These are phyloP conservation scores for Copromyces sp. DNA, from an alignment of 495 filamentous ascomycete species.

Conservation along the genomic window DNA sequence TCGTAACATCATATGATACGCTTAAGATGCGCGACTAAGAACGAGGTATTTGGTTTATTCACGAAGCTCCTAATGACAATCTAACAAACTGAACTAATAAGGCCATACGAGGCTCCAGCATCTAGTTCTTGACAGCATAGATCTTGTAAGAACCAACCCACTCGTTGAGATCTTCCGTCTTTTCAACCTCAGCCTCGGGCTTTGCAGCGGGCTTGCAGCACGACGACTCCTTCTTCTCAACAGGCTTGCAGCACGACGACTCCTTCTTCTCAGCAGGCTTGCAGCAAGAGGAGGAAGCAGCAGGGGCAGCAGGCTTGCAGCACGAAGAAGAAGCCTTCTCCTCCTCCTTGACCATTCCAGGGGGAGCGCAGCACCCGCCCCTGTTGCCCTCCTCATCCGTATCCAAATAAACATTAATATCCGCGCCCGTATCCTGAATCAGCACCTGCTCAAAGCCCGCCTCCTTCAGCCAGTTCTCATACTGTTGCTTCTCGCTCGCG, in stretches of 20 bases:
- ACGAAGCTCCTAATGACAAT: no score
- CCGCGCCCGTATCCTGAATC: slow-evolving; percentile 34
- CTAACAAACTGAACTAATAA: background rate
- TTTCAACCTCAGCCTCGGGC: background rate
- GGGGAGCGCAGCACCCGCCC: slow-evolving; percentile 4
- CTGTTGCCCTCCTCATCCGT: slow-evolving; percentile 14
- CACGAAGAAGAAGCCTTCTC: background rate
- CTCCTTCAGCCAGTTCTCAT: slow-evolving; percentile 43
- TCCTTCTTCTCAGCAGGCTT: background rate
- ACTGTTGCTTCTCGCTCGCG: slow-evolving; percentile 43
- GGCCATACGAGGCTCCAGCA: background rate
- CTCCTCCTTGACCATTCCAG: background rate
- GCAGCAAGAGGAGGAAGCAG: slow-evolving; percentile 1
- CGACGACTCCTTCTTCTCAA: background rate
- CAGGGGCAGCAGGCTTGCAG: slow-evolving; percentile 2
- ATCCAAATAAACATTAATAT: slow-evolving; percentile 50
- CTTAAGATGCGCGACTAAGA: background rate
- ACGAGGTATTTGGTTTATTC: no score
- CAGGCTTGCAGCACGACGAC: slow-evolving; percentile 3
- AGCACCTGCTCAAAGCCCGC: slow-evolving; percentile 37
- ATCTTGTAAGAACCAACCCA: slow-evolving; percentile 40
- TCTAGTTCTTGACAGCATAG: slow-evolving; percentile 29
- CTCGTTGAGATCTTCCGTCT: slow-evolving; percentile 35
- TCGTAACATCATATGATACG: background rate
- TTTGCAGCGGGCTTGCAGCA: slow-evolving; percentile 3